These are phyloP conservation scores for Globisporangium parvum DNA, from an alignment of 352 stramenopile genomes.

Conservation along the genomic window DNA sequence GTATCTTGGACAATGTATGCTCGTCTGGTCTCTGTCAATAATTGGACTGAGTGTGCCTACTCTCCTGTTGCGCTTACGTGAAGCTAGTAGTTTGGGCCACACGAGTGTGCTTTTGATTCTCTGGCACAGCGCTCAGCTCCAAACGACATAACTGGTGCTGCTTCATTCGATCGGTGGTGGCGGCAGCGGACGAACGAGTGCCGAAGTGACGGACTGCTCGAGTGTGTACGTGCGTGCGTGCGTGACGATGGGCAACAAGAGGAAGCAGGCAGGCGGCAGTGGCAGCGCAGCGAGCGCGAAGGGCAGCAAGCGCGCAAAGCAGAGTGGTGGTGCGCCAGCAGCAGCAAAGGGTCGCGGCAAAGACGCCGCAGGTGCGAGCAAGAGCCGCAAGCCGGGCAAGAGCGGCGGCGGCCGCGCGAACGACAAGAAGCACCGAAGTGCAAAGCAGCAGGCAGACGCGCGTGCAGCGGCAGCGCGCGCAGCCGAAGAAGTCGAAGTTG, in stretches of 20 bases:
- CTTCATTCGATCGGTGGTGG: background rate
- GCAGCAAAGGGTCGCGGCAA: conserved; percentile 13
- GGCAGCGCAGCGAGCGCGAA: conserved; percentile 18
- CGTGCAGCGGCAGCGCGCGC: conserved; percentile 16
- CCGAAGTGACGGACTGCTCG: no score
- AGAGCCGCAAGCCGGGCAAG: conserved; percentile 3
- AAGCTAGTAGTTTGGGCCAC: background rate
- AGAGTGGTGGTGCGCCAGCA: conserved; percentile 17
- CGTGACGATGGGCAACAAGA: conserved; percentile 25
- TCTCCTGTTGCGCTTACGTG: background rate
- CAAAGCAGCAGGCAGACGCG: conserved; percentile 22
- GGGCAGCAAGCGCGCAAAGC: conserved; percentile 31
- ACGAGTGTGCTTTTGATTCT: background rate
- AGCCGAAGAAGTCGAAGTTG: conserved; percentile 59
- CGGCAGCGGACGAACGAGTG: background rate
- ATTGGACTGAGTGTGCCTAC: no score
- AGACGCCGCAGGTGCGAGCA: conserved; percentile 6
- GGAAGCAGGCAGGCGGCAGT: conserved; percentile 22
- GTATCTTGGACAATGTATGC: no score
- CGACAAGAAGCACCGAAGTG: background rate
- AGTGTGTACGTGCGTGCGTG: no score
- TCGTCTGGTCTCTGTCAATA: no score
- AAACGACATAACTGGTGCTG: background rate
- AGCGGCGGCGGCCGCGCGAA: background rate
- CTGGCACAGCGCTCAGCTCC: background rate